phyloP scores from a whole-genome alignment of 208 protist species.

The Crithidia sp. region DNA sequence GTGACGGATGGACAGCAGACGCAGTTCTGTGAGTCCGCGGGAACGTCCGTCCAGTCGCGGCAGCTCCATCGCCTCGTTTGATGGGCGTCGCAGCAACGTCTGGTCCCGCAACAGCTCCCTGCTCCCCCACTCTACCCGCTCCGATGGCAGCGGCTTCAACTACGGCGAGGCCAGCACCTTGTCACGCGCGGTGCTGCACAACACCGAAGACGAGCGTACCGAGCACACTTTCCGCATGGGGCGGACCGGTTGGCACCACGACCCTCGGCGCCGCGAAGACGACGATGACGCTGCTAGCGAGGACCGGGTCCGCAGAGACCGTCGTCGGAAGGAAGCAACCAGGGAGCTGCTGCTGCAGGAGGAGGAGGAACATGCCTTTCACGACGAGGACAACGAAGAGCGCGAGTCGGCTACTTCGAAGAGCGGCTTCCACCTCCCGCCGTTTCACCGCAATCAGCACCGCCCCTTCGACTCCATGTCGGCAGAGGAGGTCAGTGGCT shows the following conservation, averaged over 20 bases:
- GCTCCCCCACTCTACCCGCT: constrained; percentile 10
- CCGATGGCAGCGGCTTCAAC: constrained; percentile 11
- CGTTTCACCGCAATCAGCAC: not conserved
- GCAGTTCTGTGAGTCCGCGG: not conserved
- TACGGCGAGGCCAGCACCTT: constrained; percentile 6
- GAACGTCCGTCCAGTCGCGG: not conserved
- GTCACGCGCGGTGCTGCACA: constrained; percentile 16
- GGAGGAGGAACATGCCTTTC: not conserved
- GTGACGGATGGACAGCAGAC: not conserved
- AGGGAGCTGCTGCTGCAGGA: not conserved
- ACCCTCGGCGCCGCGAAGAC: not conserved
- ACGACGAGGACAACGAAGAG: not conserved
- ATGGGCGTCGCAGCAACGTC: not conserved
- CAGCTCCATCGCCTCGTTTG: not conserved
- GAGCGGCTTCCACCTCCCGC: constrained; percentile 2
- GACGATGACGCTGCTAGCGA: not conserved
- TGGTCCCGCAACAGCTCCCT: constrained; percentile 6
- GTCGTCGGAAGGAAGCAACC: too few species aligned
- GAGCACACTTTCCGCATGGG: constrained; percentile 1
- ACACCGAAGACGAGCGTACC: not conserved
- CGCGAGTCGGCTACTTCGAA: not conserved
- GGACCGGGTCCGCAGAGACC: not conserved
- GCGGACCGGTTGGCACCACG: constrained; percentile 7
- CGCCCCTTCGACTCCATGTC: not conserved
- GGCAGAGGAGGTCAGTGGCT: not conserved